Evolutionary conservation across 495 filamentous ascomycete species (phyloP), one percentile per base, ranked within the genome.

Genomic region (Achaetomiella virescens): DNA sequence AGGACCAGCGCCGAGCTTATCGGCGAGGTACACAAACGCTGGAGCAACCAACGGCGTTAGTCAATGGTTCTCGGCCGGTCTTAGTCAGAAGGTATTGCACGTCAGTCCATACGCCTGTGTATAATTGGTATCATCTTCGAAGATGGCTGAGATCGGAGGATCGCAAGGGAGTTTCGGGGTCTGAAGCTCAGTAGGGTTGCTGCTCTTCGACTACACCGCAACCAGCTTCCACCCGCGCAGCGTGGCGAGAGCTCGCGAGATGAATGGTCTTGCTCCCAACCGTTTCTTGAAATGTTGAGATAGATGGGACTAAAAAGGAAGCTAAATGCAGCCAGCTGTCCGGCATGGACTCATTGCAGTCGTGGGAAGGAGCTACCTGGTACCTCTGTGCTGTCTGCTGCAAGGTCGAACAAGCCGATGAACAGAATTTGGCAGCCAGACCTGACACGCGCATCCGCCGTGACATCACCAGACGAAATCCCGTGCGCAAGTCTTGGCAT

Each of bases 121-220:
- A 96, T 88, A 64, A 87, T 95, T 52, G 91, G 87, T 63, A 96
- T 74, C 91, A 97, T 96, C 24, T 35, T 74, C 43, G 25, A 33
- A 44, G 17, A 18, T 11, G 6, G 25, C 14, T 9, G 6, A n/a
- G 24, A 42, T 8, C 46, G 3, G 6, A 31, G n/a, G 22, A 24
- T 11, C 45, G 43, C 36, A 24, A 42, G n/a, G 20, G 25, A 15
- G 54, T 49, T 7, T 31, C 29, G 44, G 18, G 22, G n/a, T 38
- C 25, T 10, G 44, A 18, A 24, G 37, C 2, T 40, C 0, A 20
- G 21, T 25, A 6, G 31, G 18, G 48, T 40, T 31, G 29, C 21
- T n/a, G n/a, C 21, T 50, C 42, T 29, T 49, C 46, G 45, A 57
- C 50, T 24, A 43, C 49, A 43, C 41, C 20, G 38, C 38, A 31